Evolutionary conservation across 441 rosid genomes (phyloP).

Genomic region (Eutrema salsugineum): DNA sequence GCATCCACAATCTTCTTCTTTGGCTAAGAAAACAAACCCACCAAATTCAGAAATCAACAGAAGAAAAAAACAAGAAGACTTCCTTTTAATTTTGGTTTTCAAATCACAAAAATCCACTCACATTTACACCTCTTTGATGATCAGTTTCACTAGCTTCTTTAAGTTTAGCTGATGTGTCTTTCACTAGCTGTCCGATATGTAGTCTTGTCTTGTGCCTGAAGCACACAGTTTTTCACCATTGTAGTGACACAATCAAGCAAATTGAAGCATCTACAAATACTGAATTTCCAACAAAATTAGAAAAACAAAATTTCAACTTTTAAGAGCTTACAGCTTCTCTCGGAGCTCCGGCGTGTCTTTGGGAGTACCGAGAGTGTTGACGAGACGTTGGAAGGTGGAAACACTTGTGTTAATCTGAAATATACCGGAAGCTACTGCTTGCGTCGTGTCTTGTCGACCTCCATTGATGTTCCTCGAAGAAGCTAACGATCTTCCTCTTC

Average conservation of each 20-base stretch:
- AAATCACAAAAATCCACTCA: constrained; percentile 22
- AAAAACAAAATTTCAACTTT: background rate
- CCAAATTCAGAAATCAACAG: background rate
- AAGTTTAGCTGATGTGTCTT: constrained; percentile 84
- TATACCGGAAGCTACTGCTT: constrained; percentile 81
- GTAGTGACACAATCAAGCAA: background rate
- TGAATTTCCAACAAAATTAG: background rate
- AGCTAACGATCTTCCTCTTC: constrained; percentile 39
- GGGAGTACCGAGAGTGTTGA: constrained; percentile 87
- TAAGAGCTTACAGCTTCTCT: constrained; percentile 61
- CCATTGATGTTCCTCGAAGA: constrained; percentile 45
- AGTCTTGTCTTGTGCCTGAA: constrained; percentile 73
- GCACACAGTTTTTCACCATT: background rate
- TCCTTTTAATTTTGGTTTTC: background rate
- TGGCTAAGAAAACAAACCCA: constrained; percentile 37
- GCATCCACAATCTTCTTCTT: constrained; percentile 88
- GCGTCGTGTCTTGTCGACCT: constrained; percentile 63
- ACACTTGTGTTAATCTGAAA: constrained; percentile 89
- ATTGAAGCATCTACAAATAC: background rate
- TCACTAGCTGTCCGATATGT: constrained; percentile 77
- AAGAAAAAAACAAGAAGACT: background rate
- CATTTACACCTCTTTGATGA: constrained; percentile 69
- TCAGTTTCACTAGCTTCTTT: constrained; percentile 85
- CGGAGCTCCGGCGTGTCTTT: constrained; percentile 92
- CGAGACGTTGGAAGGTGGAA: constrained; percentile 72